Evolutionary conservation across 805 yeast genomes (phyloP).

Genomic region (Saccharomyces jurei): DNA sequence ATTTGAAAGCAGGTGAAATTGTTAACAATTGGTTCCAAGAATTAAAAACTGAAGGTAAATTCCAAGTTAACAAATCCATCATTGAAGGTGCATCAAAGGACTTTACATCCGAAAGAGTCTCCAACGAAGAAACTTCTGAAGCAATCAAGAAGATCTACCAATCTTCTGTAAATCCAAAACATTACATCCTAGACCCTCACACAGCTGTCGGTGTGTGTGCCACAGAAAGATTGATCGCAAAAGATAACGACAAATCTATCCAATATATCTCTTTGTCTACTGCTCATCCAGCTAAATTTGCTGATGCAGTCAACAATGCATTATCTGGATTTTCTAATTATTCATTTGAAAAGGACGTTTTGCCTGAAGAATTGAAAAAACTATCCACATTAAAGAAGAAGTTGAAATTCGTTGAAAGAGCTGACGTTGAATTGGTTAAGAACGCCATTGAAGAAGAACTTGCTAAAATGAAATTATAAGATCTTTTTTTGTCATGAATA

Average conservation of each 20-base stretch:
- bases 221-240: constrained; percentile 50
- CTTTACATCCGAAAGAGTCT: constrained; percentile 73
- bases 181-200: constrained; percentile 92
- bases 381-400: constrained; percentile 67
- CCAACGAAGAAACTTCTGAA: constrained; percentile 65
- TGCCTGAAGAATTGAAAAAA: constrained; percentile 78
- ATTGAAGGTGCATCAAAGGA: constrained; percentile 57
- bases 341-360: constrained; percentile 78
- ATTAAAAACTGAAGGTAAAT: constrained; percentile 68
- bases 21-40: constrained; percentile 71
- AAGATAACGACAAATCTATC: constrained; percentile 36
- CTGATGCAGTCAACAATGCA: constrained; percentile 88
- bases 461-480: constrained; percentile 36
- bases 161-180: constrained; percentile 41
- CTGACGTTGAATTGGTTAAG: constrained; percentile 71
- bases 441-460: constrained; percentile 66
- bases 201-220: constrained; percentile 90
- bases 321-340: constrained; percentile 59
- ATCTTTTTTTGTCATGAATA: not conserved
- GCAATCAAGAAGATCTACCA: constrained; percentile 69
- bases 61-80: constrained; percentile 58
- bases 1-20: constrained; percentile 67
- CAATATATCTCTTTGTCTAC: constrained; percentile 77
- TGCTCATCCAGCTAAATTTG: constrained; percentile 98
- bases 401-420: constrained; percentile 58